Conservation (phyloP, 495 filamentous ascomycete genomes). For the Aspergillus homomorphus region DNA sequence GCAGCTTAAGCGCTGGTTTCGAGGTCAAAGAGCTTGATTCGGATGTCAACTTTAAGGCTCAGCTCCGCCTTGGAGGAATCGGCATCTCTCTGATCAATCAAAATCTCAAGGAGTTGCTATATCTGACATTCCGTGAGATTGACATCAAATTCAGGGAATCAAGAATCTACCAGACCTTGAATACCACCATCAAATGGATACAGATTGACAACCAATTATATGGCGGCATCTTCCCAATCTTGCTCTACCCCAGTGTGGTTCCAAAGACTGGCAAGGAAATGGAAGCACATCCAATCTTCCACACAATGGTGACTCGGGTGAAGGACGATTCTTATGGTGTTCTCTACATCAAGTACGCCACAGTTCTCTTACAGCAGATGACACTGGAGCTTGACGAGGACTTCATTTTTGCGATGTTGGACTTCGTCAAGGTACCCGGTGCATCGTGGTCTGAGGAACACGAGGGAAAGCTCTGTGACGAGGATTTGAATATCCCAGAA, state of each 20-base stretch:
- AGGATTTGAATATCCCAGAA: slow-evolving; percentile 85
- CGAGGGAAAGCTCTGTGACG: slow-evolving; percentile 84
- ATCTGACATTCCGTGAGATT: slow-evolving; percentile 90
- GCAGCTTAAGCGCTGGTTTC: slow-evolving; percentile 66
- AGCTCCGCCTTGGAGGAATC: slow-evolving; percentile 82
- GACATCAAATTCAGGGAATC: slow-evolving; percentile 90
- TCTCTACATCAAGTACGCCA: slow-evolving; percentile 97
- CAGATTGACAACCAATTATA: slow-evolving; percentile 99
- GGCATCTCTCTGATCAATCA: slow-evolving; percentile 92
- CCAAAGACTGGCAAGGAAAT: slow-evolving; percentile 97
- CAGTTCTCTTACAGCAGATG: slow-evolving; percentile 92
- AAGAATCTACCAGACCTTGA: slow-evolving; percentile 84
- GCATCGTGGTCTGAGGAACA: slow-evolving; percentile 85
- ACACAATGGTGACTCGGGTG: slow-evolving; percentile 85
- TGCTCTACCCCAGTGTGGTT: slow-evolving; percentile 97
- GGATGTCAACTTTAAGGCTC: slow-evolving; percentile 80
- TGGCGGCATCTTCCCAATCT: slow-evolving; percentile 95
- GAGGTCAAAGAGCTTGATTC: slow-evolving; percentile 91
- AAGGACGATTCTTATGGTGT: slow-evolving; percentile 99
- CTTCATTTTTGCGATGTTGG: slow-evolving; percentile 91
- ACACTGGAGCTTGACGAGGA: slow-evolving; percentile 97
- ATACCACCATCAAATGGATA: slow-evolving; percentile 92
- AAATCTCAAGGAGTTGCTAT: slow-evolving; percentile 87
- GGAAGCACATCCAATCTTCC: slow-evolving; percentile 92
- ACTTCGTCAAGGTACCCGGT: slow-evolving; percentile 92